phyloP scores from a whole-genome alignment of 345 rosid genomes.

The Arabidopsis arenosa region DNA sequence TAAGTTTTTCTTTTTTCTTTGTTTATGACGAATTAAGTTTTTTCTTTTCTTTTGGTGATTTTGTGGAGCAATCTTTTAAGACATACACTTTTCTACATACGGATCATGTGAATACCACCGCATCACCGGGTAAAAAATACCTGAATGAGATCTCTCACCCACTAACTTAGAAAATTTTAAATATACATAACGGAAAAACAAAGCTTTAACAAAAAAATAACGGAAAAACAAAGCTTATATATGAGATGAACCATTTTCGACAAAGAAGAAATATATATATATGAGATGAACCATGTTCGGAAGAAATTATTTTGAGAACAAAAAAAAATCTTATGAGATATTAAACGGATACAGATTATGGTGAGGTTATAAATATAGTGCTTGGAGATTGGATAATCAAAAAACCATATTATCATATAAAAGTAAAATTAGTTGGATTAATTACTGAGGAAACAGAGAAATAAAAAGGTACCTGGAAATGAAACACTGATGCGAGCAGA shows the following conservation, averaged over 20 bases:
- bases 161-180: neutral
- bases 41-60: neutral
- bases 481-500: conserved; percentile 50
- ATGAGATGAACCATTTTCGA: neutral
- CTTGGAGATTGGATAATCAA: neutral
- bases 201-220: too few species aligned
- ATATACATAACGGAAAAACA: neutral
- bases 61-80: neutral
- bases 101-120: conserved; percentile 30
- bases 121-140: neutral
- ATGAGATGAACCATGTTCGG: conserved; percentile 1
- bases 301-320: neutral
- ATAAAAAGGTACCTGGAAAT: conserved; percentile 46
- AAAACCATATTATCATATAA: neutral
- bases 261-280: too few species aligned
- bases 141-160: conserved; percentile 4
- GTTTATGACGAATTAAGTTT: neutral
- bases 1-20: neutral
- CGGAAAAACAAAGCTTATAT: conserved; percentile 4
- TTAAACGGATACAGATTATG: neutral
- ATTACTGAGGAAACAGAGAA: neutral
- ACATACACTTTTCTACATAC: neutral
- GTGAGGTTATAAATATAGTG: neutral
- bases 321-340: neutral
- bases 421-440: neutral